Percentiles rank a stretch among this genome's conserved stretches.
phyloP scores from a whole-genome alignment of 2,329 filamentous ascomycete genomes.

The Nannizzia gypsea region DNA sequence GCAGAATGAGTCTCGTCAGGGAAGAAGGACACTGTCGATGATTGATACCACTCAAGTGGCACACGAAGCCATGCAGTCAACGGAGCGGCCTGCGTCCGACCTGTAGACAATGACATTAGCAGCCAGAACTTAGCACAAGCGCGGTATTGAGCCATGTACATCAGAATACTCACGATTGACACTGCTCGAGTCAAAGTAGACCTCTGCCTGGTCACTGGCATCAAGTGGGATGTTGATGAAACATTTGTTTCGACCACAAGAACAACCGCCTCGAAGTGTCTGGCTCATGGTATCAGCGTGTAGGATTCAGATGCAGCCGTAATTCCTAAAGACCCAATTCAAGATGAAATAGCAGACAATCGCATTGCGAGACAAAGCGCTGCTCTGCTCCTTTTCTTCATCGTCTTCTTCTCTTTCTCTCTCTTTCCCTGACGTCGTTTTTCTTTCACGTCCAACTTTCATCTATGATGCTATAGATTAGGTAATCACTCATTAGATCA shows the following conservation, averaged over 20 bases:
- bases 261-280: slow-evolving; percentile 40
- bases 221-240: slow-evolving; percentile 55
- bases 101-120: slow-evolving; percentile 27
- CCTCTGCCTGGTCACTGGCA: slow-evolving; percentile 46
- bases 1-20: slow-evolving; percentile 60
- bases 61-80: slow-evolving; percentile 73
- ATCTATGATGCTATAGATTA: neutral
- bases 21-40: slow-evolving; percentile 61
- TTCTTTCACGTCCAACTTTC: neutral
- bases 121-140: neutral
- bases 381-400: neutral
- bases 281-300: slow-evolving; percentile 10
- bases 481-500: neutral
- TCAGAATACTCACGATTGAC: slow-evolving; percentile 53
- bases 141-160: neutral
- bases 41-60: slow-evolving; percentile 69
- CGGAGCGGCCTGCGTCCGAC: slow-evolving; percentile 55
- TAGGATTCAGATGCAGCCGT: neutral
- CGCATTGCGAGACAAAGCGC: neutral
- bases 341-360: neutral
- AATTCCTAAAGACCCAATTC: neutral
- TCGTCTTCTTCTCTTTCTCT: neutral
- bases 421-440: neutral
- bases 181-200: slow-evolving; percentile 62
- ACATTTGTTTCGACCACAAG: slow-evolving; percentile 78